A percentile compares a stretch with the other conserved stretches of the same genome.
These are phyloP conservation scores for Rehmannia glutinosa DNA, from an alignment of 257 asterid species.

Conservation along the genomic window DNA sequence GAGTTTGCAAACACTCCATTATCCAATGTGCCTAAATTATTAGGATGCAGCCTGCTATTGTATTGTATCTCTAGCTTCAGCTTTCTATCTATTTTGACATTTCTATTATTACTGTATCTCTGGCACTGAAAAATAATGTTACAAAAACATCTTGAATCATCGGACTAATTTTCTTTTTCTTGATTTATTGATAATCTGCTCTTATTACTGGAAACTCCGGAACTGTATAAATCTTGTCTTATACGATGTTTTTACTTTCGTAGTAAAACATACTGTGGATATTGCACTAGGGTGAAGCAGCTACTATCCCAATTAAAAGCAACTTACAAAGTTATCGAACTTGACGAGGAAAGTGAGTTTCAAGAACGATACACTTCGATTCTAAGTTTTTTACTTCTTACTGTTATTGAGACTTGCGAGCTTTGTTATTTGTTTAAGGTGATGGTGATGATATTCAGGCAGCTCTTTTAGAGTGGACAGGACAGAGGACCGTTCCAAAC, in stretches of 20 bases:
- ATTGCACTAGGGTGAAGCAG: slow-evolving; percentile 58
- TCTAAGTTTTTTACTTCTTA: background rate
- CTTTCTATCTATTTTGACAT: no score
- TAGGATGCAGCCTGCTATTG: no score
- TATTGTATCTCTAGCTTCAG: no score
- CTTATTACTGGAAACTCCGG: background rate
- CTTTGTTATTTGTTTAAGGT: slow-evolving; percentile 27
- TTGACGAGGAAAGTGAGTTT: slow-evolving; percentile 69
- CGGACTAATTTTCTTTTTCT: background rate
- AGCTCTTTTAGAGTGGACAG: slow-evolving; percentile 76
- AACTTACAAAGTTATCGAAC: slow-evolving; percentile 57
- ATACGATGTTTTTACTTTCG: background rate
- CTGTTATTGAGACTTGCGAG: background rate
- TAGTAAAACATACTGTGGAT: slow-evolving; percentile 80
- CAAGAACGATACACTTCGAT: background rate
- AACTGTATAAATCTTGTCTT: background rate
- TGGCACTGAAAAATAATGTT: background rate
- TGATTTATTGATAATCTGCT: background rate
- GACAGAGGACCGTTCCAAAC: slow-evolving; percentile 81
- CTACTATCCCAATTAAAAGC: slow-evolving; percentile 61
- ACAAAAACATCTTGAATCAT: background rate
- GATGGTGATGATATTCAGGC: slow-evolving; percentile 66
- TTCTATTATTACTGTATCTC: no score
- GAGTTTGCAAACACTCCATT: no score
- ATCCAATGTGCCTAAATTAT: no score